Evolutionary conservation across 1,284 basidiomycete genomes (phyloP), one percentile per base, ranked within the genome.

Genomic region (Ceratobasidium sp.): DNA sequence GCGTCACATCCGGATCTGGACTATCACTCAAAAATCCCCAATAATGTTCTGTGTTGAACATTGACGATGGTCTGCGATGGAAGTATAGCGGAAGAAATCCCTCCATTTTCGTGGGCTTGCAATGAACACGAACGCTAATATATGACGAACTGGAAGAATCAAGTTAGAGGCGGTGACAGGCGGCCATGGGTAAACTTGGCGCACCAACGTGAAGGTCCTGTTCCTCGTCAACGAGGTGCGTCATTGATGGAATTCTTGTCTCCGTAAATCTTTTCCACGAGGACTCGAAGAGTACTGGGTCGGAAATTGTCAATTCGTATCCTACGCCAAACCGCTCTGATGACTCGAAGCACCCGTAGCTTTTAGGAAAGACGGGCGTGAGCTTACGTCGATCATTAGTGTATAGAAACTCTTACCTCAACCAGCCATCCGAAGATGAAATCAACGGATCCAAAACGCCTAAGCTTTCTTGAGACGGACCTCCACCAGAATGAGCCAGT

Each of bases 21-120:
- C 25, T 53, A n/a, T 53, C 62, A 27, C 62, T 65, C 20, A 53
- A 47, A 35, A 53, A 65, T 6, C 62, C 62, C 62, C 62, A 65
- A 27, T 53, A 65, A 13, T 53, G 62, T 32, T 65, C 49, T 15
- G 31, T 15, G 15, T 65, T 65, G 49, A 65, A 65, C 47, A 65
- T 7, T n/a, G 62, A 52, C 20, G 62, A 53, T 32, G 62, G 62
- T 5, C 62, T 47, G 20, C 62, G 62, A 20, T 65, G 62, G 22
- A 65, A 65, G 27, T 53, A 65, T 20, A 65, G 29, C 13, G 49
- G 62, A 15, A 65, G 43, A 12, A 52, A 34, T 2, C 62, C 49
- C 12, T 35, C 22, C 34, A 47, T 32, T n/a, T 29, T 43, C 6
- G 34, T 20, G 1, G 34, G 31, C 34, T 53, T 35, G 49, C 47